These are phyloP conservation scores for Aspergillus cavernicola DNA, from an alignment of 495 filamentous ascomycete genomes.

Conservation along the genomic window DNA sequence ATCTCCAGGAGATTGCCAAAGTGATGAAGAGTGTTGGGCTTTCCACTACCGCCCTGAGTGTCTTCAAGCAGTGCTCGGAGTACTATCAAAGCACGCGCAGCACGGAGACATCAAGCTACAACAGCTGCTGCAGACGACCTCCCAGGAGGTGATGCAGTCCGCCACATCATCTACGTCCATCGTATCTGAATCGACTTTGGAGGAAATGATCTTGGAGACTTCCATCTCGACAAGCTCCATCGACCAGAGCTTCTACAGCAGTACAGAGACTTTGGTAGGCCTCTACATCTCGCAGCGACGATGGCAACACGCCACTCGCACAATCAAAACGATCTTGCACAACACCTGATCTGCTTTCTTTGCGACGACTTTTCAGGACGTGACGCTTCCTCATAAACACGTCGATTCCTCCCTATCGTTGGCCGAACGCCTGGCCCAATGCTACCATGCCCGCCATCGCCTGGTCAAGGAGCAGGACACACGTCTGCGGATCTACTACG, in stretches of 20 bases:
- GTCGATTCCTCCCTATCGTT: slow-evolving; percentile 28
- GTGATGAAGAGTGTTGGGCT: slow-evolving; percentile 38
- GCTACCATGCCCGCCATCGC: slow-evolving; percentile 37
- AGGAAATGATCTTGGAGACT: slow-evolving; percentile 34
- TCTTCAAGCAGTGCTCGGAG: slow-evolving; percentile 35
- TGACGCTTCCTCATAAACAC: slow-evolving; percentile 29
- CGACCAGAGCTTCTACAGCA: slow-evolving; percentile 32
- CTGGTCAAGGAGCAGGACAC: slow-evolving; percentile 35
- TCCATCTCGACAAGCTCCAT: slow-evolving; percentile 21
- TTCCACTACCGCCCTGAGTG: slow-evolving; percentile 29
- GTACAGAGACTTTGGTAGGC: slow-evolving; percentile 25
- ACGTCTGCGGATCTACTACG: slow-evolving; percentile 32
- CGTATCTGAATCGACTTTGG: slow-evolving; percentile 31
- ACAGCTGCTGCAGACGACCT: slow-evolving; percentile 24
- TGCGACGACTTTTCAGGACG: slow-evolving; percentile 33
- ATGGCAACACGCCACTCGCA: slow-evolving; percentile 37
- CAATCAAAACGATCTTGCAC: slow-evolving; percentile 35
- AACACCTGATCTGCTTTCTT: slow-evolving; percentile 35
- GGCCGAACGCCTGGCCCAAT: slow-evolving; percentile 31
- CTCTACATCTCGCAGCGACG: slow-evolving; percentile 35
- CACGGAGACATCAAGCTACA: slow-evolving; percentile 29
- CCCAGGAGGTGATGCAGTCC: slow-evolving; percentile 29
- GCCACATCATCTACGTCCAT: slow-evolving; percentile 20
- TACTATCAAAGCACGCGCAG: slow-evolving; percentile 25
- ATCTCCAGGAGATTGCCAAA: slow-evolving; percentile 34